Percentiles rank a stretch among this genome's conserved stretches.
phyloP scores from a whole-genome alignment of 2,329 filamentous ascomycete genomes.

The Sordariomycetes sp. region DNA sequence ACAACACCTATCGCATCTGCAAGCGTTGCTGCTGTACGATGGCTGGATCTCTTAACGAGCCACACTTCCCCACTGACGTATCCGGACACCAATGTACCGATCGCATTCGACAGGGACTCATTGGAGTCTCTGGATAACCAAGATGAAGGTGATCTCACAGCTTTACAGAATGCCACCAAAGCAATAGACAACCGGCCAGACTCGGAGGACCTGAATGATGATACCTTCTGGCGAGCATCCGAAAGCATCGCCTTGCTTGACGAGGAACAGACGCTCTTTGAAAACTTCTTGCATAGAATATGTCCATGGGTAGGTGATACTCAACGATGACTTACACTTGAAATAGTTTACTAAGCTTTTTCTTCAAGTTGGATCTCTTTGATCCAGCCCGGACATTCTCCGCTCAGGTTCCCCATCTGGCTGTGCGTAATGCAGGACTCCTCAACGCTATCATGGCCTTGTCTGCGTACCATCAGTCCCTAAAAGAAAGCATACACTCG shows the following conservation, averaged over 20 bases:
- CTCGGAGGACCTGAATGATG: slow-evolving; percentile 5
- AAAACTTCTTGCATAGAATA: slow-evolving; percentile 13
- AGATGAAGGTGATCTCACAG: slow-evolving; percentile 4
- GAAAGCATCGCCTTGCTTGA: slow-evolving; percentile 11
- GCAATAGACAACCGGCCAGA: slow-evolving; percentile 9
- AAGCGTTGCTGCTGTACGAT: slow-evolving; percentile 13
- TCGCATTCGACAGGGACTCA: slow-evolving; percentile 4
- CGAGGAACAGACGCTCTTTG: slow-evolving; percentile 12
- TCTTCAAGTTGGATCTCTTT: slow-evolving; percentile 12
- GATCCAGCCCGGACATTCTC: slow-evolving; percentile 12
- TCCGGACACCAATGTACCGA: not conserved
- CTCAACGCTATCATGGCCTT: too few species aligned
- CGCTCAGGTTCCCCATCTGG: slow-evolving; percentile 10
- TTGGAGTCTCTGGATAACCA: not conserved
- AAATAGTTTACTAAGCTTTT: not conserved
- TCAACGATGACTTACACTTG: not conserved
- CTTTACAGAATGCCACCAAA: slow-evolving; percentile 5
- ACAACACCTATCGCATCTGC: slow-evolving; percentile 13
- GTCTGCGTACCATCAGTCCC: too few species aligned
- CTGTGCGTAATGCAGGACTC: too few species aligned
- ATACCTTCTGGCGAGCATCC: slow-evolving; percentile 12
- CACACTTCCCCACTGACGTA: slow-evolving; percentile 6
- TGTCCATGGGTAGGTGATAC: slow-evolving; percentile 14
- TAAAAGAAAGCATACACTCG: too few species aligned
- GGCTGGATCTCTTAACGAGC: slow-evolving; percentile 14